Conservation (phyloP, 768 basidiomycete species). For the Melanogaster broomeanus region DNA sequence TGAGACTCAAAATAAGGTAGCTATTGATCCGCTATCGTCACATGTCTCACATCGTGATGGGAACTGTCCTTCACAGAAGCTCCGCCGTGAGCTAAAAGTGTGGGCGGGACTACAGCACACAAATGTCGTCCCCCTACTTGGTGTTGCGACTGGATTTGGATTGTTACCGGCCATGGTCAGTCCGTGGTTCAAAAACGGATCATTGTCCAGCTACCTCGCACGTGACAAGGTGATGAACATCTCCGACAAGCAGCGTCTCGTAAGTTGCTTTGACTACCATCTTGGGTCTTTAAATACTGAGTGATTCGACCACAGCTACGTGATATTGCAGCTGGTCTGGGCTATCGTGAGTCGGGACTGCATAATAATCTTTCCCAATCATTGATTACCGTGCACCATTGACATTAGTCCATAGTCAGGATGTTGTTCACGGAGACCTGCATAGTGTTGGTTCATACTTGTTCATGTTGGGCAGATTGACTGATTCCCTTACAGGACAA, state of each 20-base stretch:
- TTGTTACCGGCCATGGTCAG: conserved; percentile 32
- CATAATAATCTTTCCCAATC: background rate
- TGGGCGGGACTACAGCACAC: conserved; percentile 14
- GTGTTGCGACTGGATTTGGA: conserved; percentile 31
- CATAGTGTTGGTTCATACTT: conserved; percentile 29
- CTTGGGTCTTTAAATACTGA: background rate
- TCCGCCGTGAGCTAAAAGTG: conserved; percentile 30
- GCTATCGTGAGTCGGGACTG: conserved; percentile 18
- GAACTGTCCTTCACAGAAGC: conserved; percentile 10
- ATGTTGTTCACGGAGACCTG: conserved; percentile 37
- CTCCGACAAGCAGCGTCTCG: conserved; percentile 7
- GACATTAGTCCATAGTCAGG: conserved; percentile 20
- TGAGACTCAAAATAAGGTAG: conserved; percentile 14
- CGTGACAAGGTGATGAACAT: background rate
- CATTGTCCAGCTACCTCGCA: conserved; percentile 22
- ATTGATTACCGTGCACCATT: background rate
- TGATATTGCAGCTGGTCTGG: conserved; percentile 23
- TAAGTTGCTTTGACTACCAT: conserved; percentile 4
- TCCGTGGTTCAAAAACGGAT: conserved; percentile 33
- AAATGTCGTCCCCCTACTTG: conserved; percentile 34
- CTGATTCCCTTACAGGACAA: conserved; percentile 29
- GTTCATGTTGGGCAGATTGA: background rate
- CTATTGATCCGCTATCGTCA: background rate
- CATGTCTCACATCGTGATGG: background rate
- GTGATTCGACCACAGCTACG: conserved; percentile 10